Percentiles rank a stretch among this genome's conserved stretches.
These are phyloP conservation scores for Candida pseudoglaebosa DNA, from an alignment of 805 yeast genomes.

Conservation along the genomic window DNA sequence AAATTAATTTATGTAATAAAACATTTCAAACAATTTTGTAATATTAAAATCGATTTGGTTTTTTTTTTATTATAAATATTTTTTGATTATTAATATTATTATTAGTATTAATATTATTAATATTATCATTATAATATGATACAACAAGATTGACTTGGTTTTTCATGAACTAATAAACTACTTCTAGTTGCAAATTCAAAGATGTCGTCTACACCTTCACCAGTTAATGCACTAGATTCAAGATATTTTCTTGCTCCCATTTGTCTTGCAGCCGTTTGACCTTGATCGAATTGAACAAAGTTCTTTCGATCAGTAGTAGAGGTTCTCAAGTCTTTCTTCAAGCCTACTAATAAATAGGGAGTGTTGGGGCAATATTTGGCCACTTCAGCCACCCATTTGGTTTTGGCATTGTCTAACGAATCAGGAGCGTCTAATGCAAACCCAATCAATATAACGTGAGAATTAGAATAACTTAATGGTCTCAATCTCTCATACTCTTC, in stretches of 20 bases:
- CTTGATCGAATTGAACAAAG: slow-evolving; percentile 55
- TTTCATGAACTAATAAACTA: slow-evolving; percentile 48
- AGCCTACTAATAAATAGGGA: slow-evolving; percentile 75
- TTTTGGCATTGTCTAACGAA: slow-evolving; percentile 73
- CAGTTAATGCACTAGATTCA: slow-evolving; percentile 89
- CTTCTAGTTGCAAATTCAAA: slow-evolving; percentile 89
- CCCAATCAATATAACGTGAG: slow-evolving; percentile 81
- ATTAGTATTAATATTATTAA: too few relatives aligned
- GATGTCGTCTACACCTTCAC: slow-evolving; percentile 92
- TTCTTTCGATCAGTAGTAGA: slow-evolving; percentile 33
- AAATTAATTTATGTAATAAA: too few relatives aligned
- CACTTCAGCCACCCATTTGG: slow-evolving; percentile 88
- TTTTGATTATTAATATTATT: too few relatives aligned
- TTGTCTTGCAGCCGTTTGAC: slow-evolving; percentile 64
- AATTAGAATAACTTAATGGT: slow-evolving; percentile 83
- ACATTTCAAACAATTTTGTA: too few relatives aligned
- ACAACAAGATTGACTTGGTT: slow-evolving; percentile 30
- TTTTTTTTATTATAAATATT: too few relatives aligned
- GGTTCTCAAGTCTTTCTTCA: slow-evolving; percentile 75
- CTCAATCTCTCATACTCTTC: slow-evolving; percentile 90
- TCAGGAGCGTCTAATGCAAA: slow-evolving; percentile 84
- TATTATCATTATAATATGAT: slow-evolving; percentile 18
- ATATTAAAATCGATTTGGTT: too few relatives aligned
- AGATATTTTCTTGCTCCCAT: slow-evolving; percentile 82
- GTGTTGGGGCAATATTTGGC: slow-evolving; percentile 73